These are phyloP conservation scores for Podila horticola DNA, from an alignment of 192 early-diverging fungal species.

Conservation along the genomic window DNA sequence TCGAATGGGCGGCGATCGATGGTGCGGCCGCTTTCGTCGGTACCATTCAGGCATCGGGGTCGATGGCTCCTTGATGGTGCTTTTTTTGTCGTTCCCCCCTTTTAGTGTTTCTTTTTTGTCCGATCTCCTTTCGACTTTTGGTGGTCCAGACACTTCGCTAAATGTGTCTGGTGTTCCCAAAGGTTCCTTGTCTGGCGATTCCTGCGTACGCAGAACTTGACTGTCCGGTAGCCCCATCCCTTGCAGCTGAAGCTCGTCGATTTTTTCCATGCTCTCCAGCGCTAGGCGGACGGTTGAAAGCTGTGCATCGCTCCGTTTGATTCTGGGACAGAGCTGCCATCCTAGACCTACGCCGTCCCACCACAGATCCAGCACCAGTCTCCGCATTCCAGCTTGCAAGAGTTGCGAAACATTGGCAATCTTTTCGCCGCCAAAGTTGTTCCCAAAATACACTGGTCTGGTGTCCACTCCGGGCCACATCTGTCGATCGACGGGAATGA, in stretches of 20 bases:
- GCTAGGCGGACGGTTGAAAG: constrained; percentile 4
- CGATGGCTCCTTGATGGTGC: background rate
- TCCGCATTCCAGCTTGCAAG: constrained; percentile 38
- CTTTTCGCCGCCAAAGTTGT: constrained; percentile 24
- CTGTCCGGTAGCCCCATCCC: constrained; percentile 15
- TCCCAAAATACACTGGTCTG: constrained; percentile 34
- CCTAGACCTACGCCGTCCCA: constrained; percentile 32
- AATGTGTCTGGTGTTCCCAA: background rate
- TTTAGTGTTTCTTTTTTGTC: background rate
- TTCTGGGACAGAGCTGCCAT: constrained; percentile 38
- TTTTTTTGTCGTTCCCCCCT: background rate
- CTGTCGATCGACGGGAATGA: constrained; percentile 35
- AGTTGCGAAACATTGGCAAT: constrained; percentile 19
- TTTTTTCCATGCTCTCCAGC: constrained; percentile 8
- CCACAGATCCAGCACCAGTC: constrained; percentile 43
- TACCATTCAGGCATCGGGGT: constrained; percentile 14
- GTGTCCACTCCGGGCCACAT: constrained; percentile 35
- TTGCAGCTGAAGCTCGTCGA: constrained; percentile 6
- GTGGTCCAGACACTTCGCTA: background rate
- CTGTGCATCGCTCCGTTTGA: constrained; percentile 13
- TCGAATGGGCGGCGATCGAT: constrained; percentile 17
- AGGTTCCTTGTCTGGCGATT: background rate
- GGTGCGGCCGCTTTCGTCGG: constrained; percentile 15
- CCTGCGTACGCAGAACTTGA: background rate
- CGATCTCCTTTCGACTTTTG: background rate